Evolutionary conservation across 2,329 filamentous ascomycete genomes (phyloP).

Genomic region (Cladosporium colombiae): DNA sequence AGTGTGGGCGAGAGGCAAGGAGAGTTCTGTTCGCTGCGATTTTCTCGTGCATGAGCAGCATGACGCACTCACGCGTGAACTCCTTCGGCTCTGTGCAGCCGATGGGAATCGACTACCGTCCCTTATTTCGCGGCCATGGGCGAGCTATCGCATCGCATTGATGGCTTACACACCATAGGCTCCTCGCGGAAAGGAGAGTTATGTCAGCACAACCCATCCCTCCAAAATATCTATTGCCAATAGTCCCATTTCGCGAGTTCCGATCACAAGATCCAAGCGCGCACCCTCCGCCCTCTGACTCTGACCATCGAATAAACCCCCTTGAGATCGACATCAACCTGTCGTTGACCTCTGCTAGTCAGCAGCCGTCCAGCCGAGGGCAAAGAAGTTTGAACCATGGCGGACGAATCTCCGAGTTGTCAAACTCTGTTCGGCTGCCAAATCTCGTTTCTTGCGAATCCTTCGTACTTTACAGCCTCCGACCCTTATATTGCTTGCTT

Average conservation of each 20-base stretch:
- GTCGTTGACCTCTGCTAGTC: not conserved
- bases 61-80: constrained; percentile 11
- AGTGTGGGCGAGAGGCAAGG: not conserved
- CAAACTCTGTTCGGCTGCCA: not conserved
- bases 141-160: not conserved
- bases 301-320: not conserved
- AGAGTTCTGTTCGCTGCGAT: not conserved
- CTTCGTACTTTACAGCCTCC: not conserved
- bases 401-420: not conserved
- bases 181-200: not conserved
- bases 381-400: not conserved
- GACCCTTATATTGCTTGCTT: not conserved
- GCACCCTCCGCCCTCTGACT: not conserved
- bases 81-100: constrained; percentile 14
- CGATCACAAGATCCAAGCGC: not conserved
- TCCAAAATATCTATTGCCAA: not conserved
- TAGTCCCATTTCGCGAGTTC: not conserved
- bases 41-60: constrained; percentile 3
- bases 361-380: not conserved
- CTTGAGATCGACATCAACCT: not conserved
- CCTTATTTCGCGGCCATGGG: not conserved
- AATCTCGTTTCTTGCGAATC: not conserved
- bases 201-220: not conserved
- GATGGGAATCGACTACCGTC: not conserved
- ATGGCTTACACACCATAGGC: not conserved